Evolutionary conservation across 441 rosid species (phyloP), one percentile per base, ranked within the genome.

Genomic region (Bocquillonia castaneifolia): DNA sequence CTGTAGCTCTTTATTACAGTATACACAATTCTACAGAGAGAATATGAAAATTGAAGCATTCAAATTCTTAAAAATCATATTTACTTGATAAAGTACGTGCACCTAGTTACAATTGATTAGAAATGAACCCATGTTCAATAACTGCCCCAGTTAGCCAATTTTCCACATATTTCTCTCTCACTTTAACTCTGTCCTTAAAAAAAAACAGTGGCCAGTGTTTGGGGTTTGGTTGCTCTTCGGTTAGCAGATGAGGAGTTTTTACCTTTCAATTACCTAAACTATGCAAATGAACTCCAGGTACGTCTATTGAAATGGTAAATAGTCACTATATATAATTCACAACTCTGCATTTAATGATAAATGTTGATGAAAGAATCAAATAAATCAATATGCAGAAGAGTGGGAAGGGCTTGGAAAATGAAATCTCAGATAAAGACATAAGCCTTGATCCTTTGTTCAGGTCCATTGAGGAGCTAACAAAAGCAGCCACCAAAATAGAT

Each of bases 171-270:
- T 56, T 55, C 40, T 32, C 25, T 23, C 8, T 40, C 28, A 61
- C 56, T 34, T 15, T 22, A 32, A 20, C 36, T 31, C 28, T 20
- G 45, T 34, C 37, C 47, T 14, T 39, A 18, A 39, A 6, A 36
- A 37, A 39, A 54, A 59, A 63, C 74, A 86, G 89, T 56, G 62
- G 93, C 96, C 50, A 92, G 92, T 65, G 74, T 92, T 26, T 74
- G 92, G 78, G 96, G 95, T 78, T 83, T 82, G 74, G 81, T 83
- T 42, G 91, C 96, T 70, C 95, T 92, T 68, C 82, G 72, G 54
- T 80, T 92, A 72, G 98, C 91, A 67, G 98, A 90, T 50, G 93
- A 86, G 2, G 86, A 87, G 73, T 39, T 90, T 70, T 72, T 90
- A 74, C 98, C 98, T 58, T 88, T 87, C 52, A 67, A 87, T 81